Base-by-base conservation (phyloP, 2,329 filamentous ascomycete species). In the Aspergillus sp. region DNA sequence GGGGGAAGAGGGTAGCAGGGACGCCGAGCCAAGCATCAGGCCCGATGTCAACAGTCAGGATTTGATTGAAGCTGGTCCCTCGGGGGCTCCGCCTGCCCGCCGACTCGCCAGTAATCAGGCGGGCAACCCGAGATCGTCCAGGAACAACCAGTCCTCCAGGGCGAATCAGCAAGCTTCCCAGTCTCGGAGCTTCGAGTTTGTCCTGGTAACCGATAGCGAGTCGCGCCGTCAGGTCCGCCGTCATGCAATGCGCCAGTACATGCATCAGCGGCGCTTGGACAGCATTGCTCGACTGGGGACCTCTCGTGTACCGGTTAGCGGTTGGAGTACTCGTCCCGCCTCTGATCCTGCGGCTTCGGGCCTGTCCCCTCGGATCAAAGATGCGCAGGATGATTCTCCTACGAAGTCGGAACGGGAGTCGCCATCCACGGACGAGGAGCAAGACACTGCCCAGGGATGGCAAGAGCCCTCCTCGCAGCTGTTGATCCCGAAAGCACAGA, bases 161-260 rank as follows among this genome's bases (percentile, higher is more conserved):
- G 24, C 58, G 22, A 55, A 49, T 24, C 51, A 55, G 49, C 62
- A 56, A 39, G 32, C 63, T 42, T 55, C 59, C n/a, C 64, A 66
- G 47, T 60, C 66, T 31, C 67, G 66, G 57, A 69, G 63, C 54
- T 73, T 72, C 58, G 71, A 73, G 54, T 72, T 73, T 60, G 71
- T 73, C 26, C 61, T 73, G 52, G 71, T 73, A 31, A 73, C 70
- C 22, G 70, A 73, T 62, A 64, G 65, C 18, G 70, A 69, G 58
- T 73, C 71, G 24, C 65, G 70, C 45, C 71, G 67, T 18, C 71
- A 73, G 61, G 71, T 73, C 42, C 71, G 71, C 22, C 71, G 71
- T 31, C 70, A 73, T 73, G 71, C 70, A n/a, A 73, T 73, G 71
- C 70, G 70, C 46, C 70, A 72, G 59, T 72, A 73, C 60, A 71